Evolutionary conservation across 306 rosid species (phyloP), one percentile per base, ranked within the genome.

Genomic region (Ammopiptanthus mongolicus): DNA sequence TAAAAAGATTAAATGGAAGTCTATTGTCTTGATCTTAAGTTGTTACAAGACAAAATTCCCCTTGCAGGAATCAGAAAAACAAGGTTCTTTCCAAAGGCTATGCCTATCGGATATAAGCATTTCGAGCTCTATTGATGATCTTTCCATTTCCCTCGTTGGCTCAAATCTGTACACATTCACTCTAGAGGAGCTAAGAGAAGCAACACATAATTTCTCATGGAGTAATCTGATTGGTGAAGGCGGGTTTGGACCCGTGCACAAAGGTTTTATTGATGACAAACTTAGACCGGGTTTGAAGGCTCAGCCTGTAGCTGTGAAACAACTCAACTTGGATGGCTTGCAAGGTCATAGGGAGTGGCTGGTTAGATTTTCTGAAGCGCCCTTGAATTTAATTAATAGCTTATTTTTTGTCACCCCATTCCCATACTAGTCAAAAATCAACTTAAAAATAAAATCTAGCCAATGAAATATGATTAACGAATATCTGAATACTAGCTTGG

Each of bases 261-360:
- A 93, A 25, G 98, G 98, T 0, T 91, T 93, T 58, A 36, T 93
- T 58, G 92, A 84, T 62, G 91, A 88, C 66, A 84, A 82, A 66
- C 83, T 86, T 29, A 85, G 81, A 64, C 81, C 56, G 15, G 88
- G 93, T 15, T 82, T 91, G 89, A 79, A 85, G 83, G 86, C 98
- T 69, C 96, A 91, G 65, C 77, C 96, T 56, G 84, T 93, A 0
- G 98, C 98, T 19, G 98, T 91, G 8, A 93, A 93, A 64, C 31
- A 79, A n/a, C 66, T 93, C 9, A 87, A 93, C 86, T 88, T 91
- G 84, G 84, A 90, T 59, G 96, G 97, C 63, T 74, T 81, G 66
- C 98, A 93, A 85, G 98, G 98, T 78, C 92, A 93, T 42, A 89
- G 80, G 23, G 98, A 93, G 71, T 93, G 98, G 96, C 87, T 93